Evolutionary conservation across 805 yeast species (phyloP).

Genomic region (Nakazawaea ernobii): DNA sequence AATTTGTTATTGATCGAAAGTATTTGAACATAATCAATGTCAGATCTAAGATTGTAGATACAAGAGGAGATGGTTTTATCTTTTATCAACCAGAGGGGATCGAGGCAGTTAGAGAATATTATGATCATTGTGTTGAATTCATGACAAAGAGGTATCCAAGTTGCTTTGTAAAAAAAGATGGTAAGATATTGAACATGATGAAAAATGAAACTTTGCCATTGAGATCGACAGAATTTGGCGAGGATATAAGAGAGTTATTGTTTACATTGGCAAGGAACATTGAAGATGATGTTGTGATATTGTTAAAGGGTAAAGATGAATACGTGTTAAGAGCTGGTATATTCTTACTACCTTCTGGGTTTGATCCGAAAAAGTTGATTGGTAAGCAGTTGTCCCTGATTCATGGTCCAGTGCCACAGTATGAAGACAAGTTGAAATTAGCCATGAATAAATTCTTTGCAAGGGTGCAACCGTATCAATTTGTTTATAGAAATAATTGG

Average conservation of each 20-base stretch:
- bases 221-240: slow-evolving; percentile 12
- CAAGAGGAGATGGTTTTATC: slow-evolving; percentile 26
- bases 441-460: slow-evolving; percentile 59
- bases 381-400: slow-evolving; percentile 41
- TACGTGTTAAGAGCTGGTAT: slow-evolving; percentile 52
- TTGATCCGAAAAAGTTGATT: slow-evolving; percentile 41
- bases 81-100: slow-evolving; percentile 25
- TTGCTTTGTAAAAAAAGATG: neutral
- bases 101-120: slow-evolving; percentile 43
- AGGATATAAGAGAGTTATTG: slow-evolving; percentile 13
- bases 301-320: slow-evolving; percentile 42
- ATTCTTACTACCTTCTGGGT: slow-evolving; percentile 68
- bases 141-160: neutral
- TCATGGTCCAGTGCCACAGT: slow-evolving; percentile 63
- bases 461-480: slow-evolving; percentile 39
- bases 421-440: slow-evolving; percentile 40
- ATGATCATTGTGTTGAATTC: slow-evolving; percentile 29
- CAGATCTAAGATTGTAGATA: slow-evolving; percentile 27
- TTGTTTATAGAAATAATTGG: slow-evolving; percentile 58
- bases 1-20: slow-evolving; percentile 58
- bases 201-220: slow-evolving; percentile 33
- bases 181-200: slow-evolving; percentile 28
- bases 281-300: slow-evolving; percentile 60
- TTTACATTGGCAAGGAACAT: slow-evolving; percentile 23
- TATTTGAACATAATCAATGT: slow-evolving; percentile 40